Percentiles rank a stretch among this genome's conserved stretches.
Evolutionary conservation across 192 early-diverging fungal species (phyloP).

Genomic region (Irineochytrium annulatum): DNA sequence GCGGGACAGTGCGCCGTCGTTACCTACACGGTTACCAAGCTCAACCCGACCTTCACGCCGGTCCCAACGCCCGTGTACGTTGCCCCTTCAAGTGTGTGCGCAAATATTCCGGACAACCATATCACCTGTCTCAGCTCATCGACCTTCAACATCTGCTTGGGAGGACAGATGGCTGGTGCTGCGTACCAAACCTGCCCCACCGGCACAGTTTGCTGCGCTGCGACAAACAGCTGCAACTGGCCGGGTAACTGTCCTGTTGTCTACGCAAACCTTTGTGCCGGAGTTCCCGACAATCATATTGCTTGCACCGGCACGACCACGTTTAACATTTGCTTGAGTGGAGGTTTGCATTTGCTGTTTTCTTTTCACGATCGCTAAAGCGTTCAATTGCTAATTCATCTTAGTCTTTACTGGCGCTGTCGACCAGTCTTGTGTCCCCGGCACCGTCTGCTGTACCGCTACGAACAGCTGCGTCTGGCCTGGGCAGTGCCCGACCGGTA

Average conservation of each 20-base stretch:
- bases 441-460: not conserved
- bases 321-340: constrained; percentile 6
- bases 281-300: constrained; percentile 4
- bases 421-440: not conserved
- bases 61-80: not conserved
- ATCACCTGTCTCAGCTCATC: not conserved
- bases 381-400: too few relatives aligned
- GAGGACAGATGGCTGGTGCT: not conserved
- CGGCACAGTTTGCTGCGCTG: constrained; percentile 8
- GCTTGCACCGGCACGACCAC: not conserved
- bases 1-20: not conserved
- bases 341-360: not conserved
- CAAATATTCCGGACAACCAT: not conserved
- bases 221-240: not conserved
- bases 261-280: not conserved
- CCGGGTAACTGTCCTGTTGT: not conserved
- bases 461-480: not conserved
- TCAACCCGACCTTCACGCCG: not conserved
- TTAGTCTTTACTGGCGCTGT: not conserved
- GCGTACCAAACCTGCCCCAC: constrained; percentile 1
- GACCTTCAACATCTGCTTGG: constrained; percentile 1
- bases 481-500: not conserved
- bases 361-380: too few relatives aligned
- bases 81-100: too few relatives aligned
- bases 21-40: not conserved